phyloP scores from a whole-genome alignment of 2,329 filamentous ascomycete species.

The Lasiodiplodia theobromae region DNA sequence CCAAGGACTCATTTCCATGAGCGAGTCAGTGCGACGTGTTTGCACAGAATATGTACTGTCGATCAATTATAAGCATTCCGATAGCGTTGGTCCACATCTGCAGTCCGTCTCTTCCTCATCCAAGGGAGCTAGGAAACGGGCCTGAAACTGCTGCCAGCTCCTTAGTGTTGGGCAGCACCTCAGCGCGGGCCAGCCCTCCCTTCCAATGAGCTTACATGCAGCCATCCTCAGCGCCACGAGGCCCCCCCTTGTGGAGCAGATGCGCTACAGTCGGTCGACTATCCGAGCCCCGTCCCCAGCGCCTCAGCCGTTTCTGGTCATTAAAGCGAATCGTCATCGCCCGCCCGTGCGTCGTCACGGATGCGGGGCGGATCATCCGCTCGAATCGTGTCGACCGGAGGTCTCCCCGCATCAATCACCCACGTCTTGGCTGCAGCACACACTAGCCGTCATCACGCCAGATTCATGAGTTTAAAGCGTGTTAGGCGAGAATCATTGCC shows the following conservation, averaged over 20 bases:
- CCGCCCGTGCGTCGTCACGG: neutral
- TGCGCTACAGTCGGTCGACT: conserved; percentile 9
- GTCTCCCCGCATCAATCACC: neutral
- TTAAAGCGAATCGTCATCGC: conserved; percentile 1
- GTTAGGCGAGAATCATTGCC: neutral
- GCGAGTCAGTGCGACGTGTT: conserved; percentile 9
- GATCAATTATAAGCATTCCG: conserved; percentile 16
- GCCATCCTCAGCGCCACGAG: neutral
- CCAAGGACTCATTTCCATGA: neutral
- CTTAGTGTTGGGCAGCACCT: conserved; percentile 1
- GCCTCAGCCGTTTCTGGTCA: conserved; percentile 14
- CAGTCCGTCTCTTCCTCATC: neutral
- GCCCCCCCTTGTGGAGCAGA: neutral
- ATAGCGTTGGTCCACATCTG: neutral
- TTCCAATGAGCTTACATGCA: neutral
- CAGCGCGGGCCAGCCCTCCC: neutral
- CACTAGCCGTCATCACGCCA: neutral
- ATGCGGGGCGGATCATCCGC: neutral
- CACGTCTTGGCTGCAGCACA: neutral
- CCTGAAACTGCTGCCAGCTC: neutral
- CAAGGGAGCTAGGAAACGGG: neutral
- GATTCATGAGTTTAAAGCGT: neutral
- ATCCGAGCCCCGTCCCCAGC: conserved; percentile 3
- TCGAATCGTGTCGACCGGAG: neutral
- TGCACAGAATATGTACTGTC: conserved; percentile 3